Percentiles rank a stretch among this genome's conserved stretches.
Evolutionary conservation across 768 basidiomycete species (phyloP).

Genomic region (Cystobasidium ongulense): DNA sequence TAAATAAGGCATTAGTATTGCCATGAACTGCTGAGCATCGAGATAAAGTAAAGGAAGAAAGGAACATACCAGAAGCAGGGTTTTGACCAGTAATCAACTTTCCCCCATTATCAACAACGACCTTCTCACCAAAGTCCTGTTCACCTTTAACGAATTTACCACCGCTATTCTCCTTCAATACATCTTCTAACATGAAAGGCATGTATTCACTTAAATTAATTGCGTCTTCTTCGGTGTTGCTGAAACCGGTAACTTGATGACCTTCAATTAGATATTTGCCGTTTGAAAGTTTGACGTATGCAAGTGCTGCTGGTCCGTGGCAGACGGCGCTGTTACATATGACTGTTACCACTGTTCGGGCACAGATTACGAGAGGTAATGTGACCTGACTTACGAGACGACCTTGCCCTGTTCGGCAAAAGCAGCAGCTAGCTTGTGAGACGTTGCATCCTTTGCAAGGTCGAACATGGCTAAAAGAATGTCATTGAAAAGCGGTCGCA

Average conservation of each 20-base stretch:
- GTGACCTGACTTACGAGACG: constrained; percentile 40
- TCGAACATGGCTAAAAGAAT: constrained; percentile 51
- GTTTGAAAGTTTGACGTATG: constrained; percentile 34
- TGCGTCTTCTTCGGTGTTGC: constrained; percentile 57
- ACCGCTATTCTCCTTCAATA: neutral
- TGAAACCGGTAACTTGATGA: constrained; percentile 58
- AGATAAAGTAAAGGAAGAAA: neutral
- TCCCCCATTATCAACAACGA: constrained; percentile 48
- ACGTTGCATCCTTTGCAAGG: constrained; percentile 46
- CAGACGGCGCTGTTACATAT: constrained; percentile 51
- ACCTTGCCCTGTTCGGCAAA: constrained; percentile 26
- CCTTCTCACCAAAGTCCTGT: constrained; percentile 56
- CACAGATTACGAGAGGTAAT: neutral
- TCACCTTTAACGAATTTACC: constrained; percentile 48
- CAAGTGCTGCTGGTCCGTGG: constrained; percentile 62
- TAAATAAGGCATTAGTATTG: neutral
- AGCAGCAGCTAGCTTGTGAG: constrained; percentile 50
- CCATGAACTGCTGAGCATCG: too few species aligned
- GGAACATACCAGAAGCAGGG: constrained; percentile 52
- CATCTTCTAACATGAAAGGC: constrained; percentile 19
- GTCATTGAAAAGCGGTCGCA: neutral
- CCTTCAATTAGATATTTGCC: constrained; percentile 61
- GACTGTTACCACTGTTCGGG: neutral
- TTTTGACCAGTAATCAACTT: constrained; percentile 66
- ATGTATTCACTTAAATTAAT: constrained; percentile 4